A percentile compares a stretch with the other conserved stretches of the same genome.
Conservation (phyloP, 345 rosid species). For the Conringia planisiliqua region DNA sequence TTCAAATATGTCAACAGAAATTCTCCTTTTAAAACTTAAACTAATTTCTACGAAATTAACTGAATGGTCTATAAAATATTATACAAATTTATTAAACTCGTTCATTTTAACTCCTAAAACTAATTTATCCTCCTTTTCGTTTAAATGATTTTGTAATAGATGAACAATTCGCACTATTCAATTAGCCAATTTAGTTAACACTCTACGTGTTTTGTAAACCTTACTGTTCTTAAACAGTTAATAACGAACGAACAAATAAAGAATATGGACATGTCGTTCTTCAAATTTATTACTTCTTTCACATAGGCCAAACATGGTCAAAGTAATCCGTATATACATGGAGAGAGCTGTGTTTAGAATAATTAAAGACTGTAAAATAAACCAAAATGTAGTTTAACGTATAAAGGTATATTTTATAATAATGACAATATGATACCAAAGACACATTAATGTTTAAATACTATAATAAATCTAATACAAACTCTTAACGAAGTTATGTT, state of each 20-base stretch:
- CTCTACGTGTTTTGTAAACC: not conserved
- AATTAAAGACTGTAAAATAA: not conserved
- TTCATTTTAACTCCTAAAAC: not conserved
- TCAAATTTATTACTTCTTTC: not conserved
- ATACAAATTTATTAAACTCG: not conserved
- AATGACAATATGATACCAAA: too few species aligned
- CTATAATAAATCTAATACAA: not conserved
- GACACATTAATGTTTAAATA: not conserved
- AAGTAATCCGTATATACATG: not conserved
- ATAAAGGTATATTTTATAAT: too few species aligned
- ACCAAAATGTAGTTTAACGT: not conserved
- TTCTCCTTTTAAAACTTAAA: not conserved
- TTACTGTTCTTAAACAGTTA: conserved; percentile 26
- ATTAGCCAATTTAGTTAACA: not conserved
- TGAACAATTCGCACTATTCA: not conserved
- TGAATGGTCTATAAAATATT: not conserved
- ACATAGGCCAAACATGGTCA: not conserved
- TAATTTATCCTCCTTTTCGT: not conserved
- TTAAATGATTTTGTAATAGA: not conserved
- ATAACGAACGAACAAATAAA: conserved; percentile 17
- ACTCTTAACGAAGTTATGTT: too few species aligned
- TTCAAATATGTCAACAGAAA: not conserved
- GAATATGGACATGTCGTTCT: not conserved
- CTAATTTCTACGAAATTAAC: not conserved
- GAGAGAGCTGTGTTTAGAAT: not conserved